Percentiles rank a stretch among this genome's conserved stretches.
These are phyloP conservation scores for Flaveria sonorensis DNA, from an alignment of 129 eudicot species.

Conservation along the genomic window DNA sequence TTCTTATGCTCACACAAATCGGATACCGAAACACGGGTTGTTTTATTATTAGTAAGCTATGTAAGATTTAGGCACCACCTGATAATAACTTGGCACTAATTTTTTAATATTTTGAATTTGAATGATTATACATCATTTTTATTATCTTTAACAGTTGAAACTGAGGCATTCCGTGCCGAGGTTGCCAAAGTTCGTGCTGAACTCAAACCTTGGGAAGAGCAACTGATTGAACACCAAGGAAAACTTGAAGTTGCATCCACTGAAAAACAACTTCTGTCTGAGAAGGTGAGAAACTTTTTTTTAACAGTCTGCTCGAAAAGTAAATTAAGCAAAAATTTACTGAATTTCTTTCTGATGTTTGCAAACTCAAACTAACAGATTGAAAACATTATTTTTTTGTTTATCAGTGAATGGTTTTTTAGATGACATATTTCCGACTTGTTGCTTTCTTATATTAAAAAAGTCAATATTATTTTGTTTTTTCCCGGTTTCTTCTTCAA, in stretches of 20 bases:
- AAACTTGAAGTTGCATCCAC: slow-evolving; percentile 86
- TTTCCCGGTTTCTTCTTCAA: background rate
- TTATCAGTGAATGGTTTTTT: background rate
- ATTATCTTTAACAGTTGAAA: slow-evolving; percentile 58
- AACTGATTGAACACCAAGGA: slow-evolving; percentile 79
- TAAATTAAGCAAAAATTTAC: background rate
- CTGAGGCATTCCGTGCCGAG: slow-evolving; percentile 73
- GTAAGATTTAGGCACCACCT: background rate
- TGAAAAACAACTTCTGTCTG: slow-evolving; percentile 65
- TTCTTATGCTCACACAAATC: background rate
- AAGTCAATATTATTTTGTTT: too few relatives aligned
- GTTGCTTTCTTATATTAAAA: background rate
- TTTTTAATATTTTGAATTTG: background rate
- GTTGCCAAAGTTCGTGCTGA: slow-evolving; percentile 75
- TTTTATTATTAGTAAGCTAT: slow-evolving; percentile 1
- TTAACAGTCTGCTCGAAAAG: background rate
- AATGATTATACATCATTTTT: background rate
- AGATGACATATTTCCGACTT: background rate
- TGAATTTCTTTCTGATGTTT: background rate
- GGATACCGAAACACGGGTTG: background rate
- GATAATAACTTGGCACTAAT: slow-evolving; percentile 13
- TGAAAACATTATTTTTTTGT: background rate
- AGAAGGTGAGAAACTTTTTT: slow-evolving; percentile 56
- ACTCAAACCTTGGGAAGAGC: slow-evolving; percentile 90
- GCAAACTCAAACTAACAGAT: slow-evolving; percentile 9